phyloP scores from a whole-genome alignment of 768 basidiomycete genomes.

The Tylopilus sp. region DNA sequence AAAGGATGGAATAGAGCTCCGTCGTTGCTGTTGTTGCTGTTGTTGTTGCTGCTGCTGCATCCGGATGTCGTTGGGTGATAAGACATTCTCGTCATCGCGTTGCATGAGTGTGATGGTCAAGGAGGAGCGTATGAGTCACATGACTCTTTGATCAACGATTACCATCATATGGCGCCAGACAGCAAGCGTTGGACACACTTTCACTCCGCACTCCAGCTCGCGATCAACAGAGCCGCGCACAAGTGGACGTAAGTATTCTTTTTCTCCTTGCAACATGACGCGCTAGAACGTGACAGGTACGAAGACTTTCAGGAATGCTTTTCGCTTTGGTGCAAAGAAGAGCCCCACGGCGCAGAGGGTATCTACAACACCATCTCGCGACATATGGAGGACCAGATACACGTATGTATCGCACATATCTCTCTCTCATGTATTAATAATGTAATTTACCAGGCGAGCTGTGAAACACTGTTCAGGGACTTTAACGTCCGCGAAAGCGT shows the following conservation, averaged over 20 bases:
- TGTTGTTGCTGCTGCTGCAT: slow-evolving; percentile 36
- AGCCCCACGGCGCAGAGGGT: slow-evolving; percentile 56
- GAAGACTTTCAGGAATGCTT: slow-evolving; percentile 63
- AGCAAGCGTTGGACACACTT: slow-evolving; percentile 52
- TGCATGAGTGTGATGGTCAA: slow-evolving; percentile 23
- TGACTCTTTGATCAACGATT: slow-evolving; percentile 15
- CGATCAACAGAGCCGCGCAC: slow-evolving; percentile 48
- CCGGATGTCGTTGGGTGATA: slow-evolving; percentile 9
- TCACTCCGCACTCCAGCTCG: slow-evolving; percentile 50
- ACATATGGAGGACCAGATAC: slow-evolving; percentile 67
- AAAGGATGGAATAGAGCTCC: slow-evolving; percentile 68
- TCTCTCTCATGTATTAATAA: neutral
- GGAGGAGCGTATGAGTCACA: slow-evolving; percentile 14
- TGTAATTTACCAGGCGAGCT: slow-evolving; percentile 48
- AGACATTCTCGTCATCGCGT: slow-evolving; percentile 23
- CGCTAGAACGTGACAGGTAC: slow-evolving; percentile 31
- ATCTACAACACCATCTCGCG: slow-evolving; percentile 65
- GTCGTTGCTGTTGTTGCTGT: slow-evolving; percentile 38
- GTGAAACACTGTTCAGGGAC: slow-evolving; percentile 66
- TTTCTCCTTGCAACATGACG: neutral
- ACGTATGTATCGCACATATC: slow-evolving; percentile 13
- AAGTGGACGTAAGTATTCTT: slow-evolving; percentile 47
- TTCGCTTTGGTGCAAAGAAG: slow-evolving; percentile 60
- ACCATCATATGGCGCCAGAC: slow-evolving; percentile 23
- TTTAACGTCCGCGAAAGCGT: slow-evolving; percentile 67